phyloP scores from a whole-genome alignment of 345 rosid species.

The Durio zibethinus region DNA sequence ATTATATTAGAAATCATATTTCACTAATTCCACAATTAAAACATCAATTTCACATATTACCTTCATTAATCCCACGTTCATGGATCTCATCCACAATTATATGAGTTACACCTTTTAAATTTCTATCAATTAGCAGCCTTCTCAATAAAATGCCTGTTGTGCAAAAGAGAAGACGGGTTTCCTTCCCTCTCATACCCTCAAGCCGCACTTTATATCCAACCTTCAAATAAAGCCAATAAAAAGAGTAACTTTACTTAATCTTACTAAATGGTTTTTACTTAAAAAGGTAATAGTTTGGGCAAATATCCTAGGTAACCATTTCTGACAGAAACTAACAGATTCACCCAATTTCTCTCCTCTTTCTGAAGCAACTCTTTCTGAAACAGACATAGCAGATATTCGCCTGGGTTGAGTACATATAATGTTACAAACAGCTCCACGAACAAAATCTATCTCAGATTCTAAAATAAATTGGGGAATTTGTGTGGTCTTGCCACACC shows the following conservation, averaged over 20 bases:
- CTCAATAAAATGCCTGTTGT: conserved; percentile 94
- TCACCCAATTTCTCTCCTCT: conserved; percentile 95
- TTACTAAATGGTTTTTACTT: not conserved
- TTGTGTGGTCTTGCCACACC: conserved; percentile 98
- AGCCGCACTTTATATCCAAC: conserved; percentile 94
- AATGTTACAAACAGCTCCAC: conserved; percentile 77
- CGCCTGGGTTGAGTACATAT: conserved; percentile 95
- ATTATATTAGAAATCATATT: conserved; percentile 30
- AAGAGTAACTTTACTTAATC: conserved; percentile 19
- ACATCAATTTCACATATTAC: conserved; percentile 37
- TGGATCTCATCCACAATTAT: conserved; percentile 96
- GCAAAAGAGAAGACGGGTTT: conserved; percentile 87
- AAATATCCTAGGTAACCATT: conserved; percentile 16
- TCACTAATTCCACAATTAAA: conserved; percentile 19
- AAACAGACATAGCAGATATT: conserved; percentile 90
- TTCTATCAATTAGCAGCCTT: conserved; percentile 82
- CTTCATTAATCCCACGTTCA: conserved; percentile 98
- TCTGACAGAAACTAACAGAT: conserved; percentile 57
- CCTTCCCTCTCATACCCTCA: conserved; percentile 86
- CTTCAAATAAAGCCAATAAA: conserved; percentile 34
- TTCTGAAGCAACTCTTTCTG: conserved; percentile 93
- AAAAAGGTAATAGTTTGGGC: conserved; percentile 15
- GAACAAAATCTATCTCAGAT: conserved; percentile 59
- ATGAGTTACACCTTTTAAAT: conserved; percentile 78
- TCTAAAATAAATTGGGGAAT: conserved; percentile 91